Evolutionary conservation across 345 rosid species (phyloP).

Genomic region (Aquilaria yunnanensis): DNA sequence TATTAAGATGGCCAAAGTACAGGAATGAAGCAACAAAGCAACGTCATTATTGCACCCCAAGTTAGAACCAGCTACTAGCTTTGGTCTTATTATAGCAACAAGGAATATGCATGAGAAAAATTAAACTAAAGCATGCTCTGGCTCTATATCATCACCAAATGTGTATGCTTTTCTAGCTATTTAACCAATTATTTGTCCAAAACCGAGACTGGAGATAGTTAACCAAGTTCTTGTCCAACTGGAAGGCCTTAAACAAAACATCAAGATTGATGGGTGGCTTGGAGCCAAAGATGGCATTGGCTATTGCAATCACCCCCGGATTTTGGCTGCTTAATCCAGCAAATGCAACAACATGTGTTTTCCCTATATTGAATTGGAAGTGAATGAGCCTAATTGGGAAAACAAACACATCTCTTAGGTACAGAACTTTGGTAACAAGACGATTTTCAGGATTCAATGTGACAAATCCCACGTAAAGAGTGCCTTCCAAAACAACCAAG

Average conservation of each 20-base stretch:
- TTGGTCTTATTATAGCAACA: no score
- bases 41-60: no score
- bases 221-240: conserved; percentile 13
- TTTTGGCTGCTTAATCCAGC: conserved; percentile 21
- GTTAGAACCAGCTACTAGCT: no score
- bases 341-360: conserved; percentile 15
- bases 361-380: conserved; percentile 26
- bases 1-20: no score
- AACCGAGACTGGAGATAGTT: conserved; percentile 12
- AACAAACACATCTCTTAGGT: conserved; percentile 23
- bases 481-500: neutral
- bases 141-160: no score
- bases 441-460: conserved; percentile 20
- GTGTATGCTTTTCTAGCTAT: no score
- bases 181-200: neutral
- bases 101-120: no score
- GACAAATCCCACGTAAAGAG: no score
- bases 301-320: conserved; percentile 24
- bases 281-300: conserved; percentile 18
- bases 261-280: conserved; percentile 17
- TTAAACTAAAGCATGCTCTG: no score
- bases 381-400: conserved; percentile 24
- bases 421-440: conserved; percentile 15
- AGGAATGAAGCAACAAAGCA: no score
- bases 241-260: conserved; percentile 24